Evolutionary conservation across 2,329 filamentous ascomycete genomes (phyloP).

Genomic region (Corinectria fuckeliana): DNA sequence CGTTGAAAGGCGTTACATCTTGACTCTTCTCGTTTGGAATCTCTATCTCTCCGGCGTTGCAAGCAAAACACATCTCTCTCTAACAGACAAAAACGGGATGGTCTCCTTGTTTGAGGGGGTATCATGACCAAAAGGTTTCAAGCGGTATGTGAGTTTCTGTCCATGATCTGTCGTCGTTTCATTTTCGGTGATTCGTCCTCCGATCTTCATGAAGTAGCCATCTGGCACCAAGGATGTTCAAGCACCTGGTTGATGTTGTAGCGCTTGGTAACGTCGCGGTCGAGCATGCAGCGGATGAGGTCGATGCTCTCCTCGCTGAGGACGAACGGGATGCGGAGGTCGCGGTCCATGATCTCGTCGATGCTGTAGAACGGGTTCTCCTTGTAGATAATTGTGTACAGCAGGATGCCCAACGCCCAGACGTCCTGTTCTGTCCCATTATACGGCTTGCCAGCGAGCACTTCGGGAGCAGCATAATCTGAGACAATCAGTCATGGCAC

Average conservation of each 20-base stretch:
- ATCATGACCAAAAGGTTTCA: constrained; percentile 32
- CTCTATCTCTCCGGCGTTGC: constrained; percentile 7
- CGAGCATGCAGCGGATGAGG: constrained; percentile 88
- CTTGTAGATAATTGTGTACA: constrained; percentile 99
- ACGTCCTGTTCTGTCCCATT: constrained; percentile 97
- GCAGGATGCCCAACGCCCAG: constrained; percentile 94
- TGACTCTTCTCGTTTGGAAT: neutral
- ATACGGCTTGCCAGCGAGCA: constrained; percentile 90
- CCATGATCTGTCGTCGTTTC: constrained; percentile 11
- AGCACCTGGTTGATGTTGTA: constrained; percentile 89
- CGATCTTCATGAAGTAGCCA: constrained; percentile 15
- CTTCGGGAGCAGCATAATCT: constrained; percentile 99
- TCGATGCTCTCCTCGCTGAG: constrained; percentile 93
- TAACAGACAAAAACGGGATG: constrained; percentile 27
- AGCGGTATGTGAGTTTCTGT: constrained; percentile 17
- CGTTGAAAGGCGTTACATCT: neutral
- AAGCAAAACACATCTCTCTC: constrained; percentile 18
- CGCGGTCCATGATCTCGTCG: constrained; percentile 98
- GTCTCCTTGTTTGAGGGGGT: constrained; percentile 29
- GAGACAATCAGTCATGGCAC: constrained; percentile 15
- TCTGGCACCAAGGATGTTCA: constrained; percentile 80
- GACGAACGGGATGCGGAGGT: constrained; percentile 86
- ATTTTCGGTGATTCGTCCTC: constrained; percentile 10
- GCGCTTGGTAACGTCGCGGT: constrained; percentile 83
- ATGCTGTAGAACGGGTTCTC: constrained; percentile 99